These are phyloP conservation scores for Stentor roeselii DNA, from an alignment of 73 alveolate species.

Conservation along the genomic window DNA sequence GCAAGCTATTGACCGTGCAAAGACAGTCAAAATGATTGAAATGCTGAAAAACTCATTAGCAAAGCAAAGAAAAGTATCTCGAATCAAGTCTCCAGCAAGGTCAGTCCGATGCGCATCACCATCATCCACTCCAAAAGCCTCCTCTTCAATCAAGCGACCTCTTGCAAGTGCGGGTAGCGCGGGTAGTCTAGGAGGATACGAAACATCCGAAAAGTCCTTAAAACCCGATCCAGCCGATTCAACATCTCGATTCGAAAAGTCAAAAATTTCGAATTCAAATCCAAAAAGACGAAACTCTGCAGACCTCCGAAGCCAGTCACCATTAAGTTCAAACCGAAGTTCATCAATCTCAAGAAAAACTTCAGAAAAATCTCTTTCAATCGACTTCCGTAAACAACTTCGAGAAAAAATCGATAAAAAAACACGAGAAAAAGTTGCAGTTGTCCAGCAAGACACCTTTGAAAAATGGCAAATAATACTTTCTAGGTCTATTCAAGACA, in stretches of 20 bases:
- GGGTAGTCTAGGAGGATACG: not conserved
- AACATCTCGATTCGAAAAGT: too few relatives aligned
- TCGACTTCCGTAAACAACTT: not conserved
- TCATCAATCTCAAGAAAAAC: not conserved
- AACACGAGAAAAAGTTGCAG: not conserved
- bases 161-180: not conserved
- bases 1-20: constrained; percentile 28
- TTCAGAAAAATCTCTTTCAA: not conserved
- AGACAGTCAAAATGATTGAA: constrained; percentile 2
- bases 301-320: not conserved
- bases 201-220: not conserved
- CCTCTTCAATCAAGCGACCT: not conserved
- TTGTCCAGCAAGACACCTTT: not conserved
- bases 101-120: not conserved
- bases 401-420: not conserved
- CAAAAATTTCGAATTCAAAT: too few relatives aligned
- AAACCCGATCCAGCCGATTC: not conserved
- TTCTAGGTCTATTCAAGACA: not conserved
- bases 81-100: not conserved
- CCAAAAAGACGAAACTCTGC: not conserved
- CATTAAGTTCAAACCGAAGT: not conserved
- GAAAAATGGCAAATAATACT: not conserved
- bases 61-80: not conserved
- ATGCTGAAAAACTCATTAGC: not conserved
- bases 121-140: not conserved